Conservation (phyloP, 768 basidiomycete genomes). For the Termitomyces eurrhizus region DNA sequence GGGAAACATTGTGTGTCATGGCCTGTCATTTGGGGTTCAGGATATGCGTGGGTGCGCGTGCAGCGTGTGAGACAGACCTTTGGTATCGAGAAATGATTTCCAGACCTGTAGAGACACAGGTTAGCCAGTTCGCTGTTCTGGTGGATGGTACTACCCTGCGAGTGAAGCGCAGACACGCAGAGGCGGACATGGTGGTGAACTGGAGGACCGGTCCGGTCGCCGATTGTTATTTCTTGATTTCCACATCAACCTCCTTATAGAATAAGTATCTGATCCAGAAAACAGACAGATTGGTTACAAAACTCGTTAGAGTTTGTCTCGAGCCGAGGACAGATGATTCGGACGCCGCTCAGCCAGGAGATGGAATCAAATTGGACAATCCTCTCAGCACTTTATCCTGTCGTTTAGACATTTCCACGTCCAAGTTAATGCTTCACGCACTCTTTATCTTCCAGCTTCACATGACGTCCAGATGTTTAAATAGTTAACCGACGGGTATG, state of each 20-base stretch:
- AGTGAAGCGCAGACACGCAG: conserved; percentile 72
- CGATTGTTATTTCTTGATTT: neutral
- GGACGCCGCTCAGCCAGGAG: neutral
- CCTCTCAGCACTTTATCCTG: neutral
- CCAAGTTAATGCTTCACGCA: neutral
- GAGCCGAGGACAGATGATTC: neutral
- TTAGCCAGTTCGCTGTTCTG: neutral
- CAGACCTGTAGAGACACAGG: conserved; percentile 53
- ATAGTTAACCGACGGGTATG: neutral
- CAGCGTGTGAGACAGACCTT: conserved; percentile 40
- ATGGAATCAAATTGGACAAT: neutral
- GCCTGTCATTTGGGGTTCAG: conserved; percentile 38
- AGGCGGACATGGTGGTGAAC: conserved; percentile 7
- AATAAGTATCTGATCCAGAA: too few species aligned
- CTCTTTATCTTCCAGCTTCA: neutral
- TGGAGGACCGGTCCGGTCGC: conserved; percentile 6
- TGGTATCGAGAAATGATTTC: conserved; percentile 74
- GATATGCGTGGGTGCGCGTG: neutral
- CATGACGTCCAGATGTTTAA: neutral
- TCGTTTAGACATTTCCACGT: neutral
- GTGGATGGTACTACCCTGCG: conserved; percentile 39
- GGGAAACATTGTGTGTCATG: conserved; percentile 82
- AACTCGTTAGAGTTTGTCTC: neutral
- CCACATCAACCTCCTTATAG: too few species aligned
- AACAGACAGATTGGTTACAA: too few species aligned